A percentile compares a stretch with the other conserved stretches of the same genome.
Evolutionary conservation across 2,329 filamentous ascomycete genomes (phyloP).

Genomic region (Daldinia sp.): DNA sequence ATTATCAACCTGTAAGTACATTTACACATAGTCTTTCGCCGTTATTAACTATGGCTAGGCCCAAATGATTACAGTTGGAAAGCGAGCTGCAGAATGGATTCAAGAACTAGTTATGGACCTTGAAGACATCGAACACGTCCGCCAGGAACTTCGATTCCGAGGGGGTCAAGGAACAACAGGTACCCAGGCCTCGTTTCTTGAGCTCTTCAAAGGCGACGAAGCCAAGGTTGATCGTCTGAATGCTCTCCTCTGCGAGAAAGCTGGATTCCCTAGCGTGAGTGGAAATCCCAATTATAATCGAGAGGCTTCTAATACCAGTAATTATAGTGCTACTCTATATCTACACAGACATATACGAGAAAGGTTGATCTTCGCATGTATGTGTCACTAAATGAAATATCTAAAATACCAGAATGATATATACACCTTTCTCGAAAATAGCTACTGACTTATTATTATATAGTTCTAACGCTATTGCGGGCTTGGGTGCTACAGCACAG

Average conservation of each 20-base stretch:
- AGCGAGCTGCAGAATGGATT: conserved; percentile 74
- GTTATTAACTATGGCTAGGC: conserved; percentile 44
- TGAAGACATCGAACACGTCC: conserved; percentile 73
- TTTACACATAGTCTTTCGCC: no score
- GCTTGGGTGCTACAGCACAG: conserved; percentile 80
- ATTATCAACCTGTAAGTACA: conserved; percentile 36
- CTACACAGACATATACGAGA: conserved; percentile 58
- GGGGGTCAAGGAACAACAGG: conserved; percentile 61
- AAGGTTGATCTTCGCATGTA: conserved; percentile 80
- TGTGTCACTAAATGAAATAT: neutral
- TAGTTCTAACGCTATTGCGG: conserved; percentile 76
- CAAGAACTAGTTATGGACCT: conserved; percentile 81
- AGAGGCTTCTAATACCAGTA: conserved; percentile 53
- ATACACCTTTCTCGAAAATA: neutral
- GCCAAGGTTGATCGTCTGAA: conserved; percentile 64
- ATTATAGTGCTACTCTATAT: conserved; percentile 19
- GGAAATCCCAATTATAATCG: conserved; percentile 34
- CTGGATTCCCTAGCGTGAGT: conserved; percentile 55
- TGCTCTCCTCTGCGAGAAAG: conserved; percentile 62
- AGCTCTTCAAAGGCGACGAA: conserved; percentile 55
- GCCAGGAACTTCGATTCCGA: conserved; percentile 75
- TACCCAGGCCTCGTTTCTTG: conserved; percentile 79
- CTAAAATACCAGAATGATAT: neutral
- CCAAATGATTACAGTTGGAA: conserved; percentile 64
- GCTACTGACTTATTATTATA: neutral